Percentiles rank a stretch among this genome's conserved stretches.
Conservation (phyloP, 208 protist genomes). For the Acanthamoeba lenticulata region DNA sequence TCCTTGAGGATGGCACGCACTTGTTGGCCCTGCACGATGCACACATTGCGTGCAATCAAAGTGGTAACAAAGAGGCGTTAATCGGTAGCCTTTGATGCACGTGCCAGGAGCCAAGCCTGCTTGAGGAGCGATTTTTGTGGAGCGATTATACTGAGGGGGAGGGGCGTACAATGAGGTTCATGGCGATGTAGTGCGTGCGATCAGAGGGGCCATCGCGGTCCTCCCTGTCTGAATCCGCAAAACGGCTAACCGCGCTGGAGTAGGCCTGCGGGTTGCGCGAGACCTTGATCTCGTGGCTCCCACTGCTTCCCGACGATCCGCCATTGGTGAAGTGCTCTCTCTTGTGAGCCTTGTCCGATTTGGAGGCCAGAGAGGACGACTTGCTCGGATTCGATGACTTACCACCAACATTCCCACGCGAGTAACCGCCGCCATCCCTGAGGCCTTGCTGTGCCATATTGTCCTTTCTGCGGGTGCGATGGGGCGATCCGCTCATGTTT, state of each 20-base stretch:
- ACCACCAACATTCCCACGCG: not conserved
- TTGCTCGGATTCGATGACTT: not conserved
- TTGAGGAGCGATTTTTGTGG: not conserved
- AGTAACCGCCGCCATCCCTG: not conserved
- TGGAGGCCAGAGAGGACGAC: not conserved
- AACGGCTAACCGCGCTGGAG: not conserved
- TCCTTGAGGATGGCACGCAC: constrained; percentile 18
- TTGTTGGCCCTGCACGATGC: constrained; percentile 16
- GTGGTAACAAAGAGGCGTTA: not conserved
- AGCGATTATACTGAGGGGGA: not conserved
- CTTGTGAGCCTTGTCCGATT: not conserved
- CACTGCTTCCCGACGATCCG: not conserved
- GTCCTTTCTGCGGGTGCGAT: constrained; percentile 36
- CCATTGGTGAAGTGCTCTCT: not conserved
- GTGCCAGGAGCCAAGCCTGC: not conserved
- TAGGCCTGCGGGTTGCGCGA: constrained; percentile 27
- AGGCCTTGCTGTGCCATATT: not conserved
- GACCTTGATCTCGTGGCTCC: not conserved
- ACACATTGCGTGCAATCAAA: not conserved
- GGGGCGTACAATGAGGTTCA: not conserved
- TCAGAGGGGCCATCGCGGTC: not conserved
- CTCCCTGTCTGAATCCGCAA: not conserved
- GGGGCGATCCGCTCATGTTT: not conserved
- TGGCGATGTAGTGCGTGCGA: not conserved
- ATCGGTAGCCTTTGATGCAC: not conserved